Evolutionary conservation across 306 rosid species (phyloP), one percentile per base, ranked within the genome.

Genomic region (Cucumis cinereus): DNA sequence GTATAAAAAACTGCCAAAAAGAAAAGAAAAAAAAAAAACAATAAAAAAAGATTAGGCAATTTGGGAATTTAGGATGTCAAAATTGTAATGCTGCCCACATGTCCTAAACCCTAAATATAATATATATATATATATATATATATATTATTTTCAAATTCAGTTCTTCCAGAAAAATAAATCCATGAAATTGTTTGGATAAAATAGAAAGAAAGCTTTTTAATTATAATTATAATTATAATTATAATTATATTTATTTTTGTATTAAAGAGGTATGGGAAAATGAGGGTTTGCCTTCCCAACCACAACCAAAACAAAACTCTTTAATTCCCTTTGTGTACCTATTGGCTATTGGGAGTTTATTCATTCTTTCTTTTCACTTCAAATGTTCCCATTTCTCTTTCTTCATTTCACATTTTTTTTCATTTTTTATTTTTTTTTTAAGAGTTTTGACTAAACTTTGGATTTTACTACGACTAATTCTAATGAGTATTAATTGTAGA

Each of bases 31-130:
- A 40, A 67, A 75, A 43, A 58, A 54, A 47, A 4, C 17, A 75
- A 62, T n/a, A 54, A 26, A 76, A 1, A 24, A 58, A 45, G 4
- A 47, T 30, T 30, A 30, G 3, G 61, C 79, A 77, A 78, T 35
- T 79, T 77, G 82, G 80, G 80, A 85, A 85, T 89, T 86, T 90
- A 78, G 91, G 81, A 88, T 82, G 86, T 80, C 84, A 82, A 82
- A 80, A 82, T 77, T 81, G 78, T 82, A 78, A 88, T 75, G 76
- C 83, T 73, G 56, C 82, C 80, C 88, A 87, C 93, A 85, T 86
- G 90, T 75, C 57, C n/a, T n/a, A n/a, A n/a, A n/a, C n/a, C n/a
- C n/a, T n/a, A n/a, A n/a, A n/a, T n/a, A n/a, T n/a, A n/a, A n/a
- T n/a, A n/a, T n/a, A n/a, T n/a, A n/a, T n/a, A n/a, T n/a, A n/a